A percentile compares a stretch with the other conserved stretches of the same genome.
Conservation (phyloP, 1,284 basidiomycete genomes). For the Neonothopanus nambi region DNA sequence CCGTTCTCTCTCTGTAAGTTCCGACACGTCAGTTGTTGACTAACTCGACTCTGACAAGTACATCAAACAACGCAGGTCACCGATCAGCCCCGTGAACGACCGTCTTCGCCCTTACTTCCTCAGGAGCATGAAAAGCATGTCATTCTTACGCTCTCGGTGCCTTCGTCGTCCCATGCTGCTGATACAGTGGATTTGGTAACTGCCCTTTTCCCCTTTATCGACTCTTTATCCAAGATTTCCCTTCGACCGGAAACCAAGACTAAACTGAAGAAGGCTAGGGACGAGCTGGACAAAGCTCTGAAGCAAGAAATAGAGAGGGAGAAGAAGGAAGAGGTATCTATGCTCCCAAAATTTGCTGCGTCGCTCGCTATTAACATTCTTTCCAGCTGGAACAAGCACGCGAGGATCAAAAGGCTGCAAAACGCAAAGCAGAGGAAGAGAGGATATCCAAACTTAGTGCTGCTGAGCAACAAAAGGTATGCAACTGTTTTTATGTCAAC, state of each 20-base stretch:
- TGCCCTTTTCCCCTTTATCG: constrained; percentile 73
- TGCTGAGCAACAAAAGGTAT: constrained; percentile 81
- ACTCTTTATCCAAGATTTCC: constrained; percentile 57
- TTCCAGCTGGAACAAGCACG: constrained; percentile 40
- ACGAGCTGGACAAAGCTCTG: constrained; percentile 67
- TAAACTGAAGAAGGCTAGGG: constrained; percentile 73
- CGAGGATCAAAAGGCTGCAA: constrained; percentile 71
- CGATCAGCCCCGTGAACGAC: constrained; percentile 78
- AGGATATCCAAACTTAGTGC: constrained; percentile 71
- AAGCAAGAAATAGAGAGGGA: constrained; percentile 71
- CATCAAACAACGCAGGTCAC: constrained; percentile 66
- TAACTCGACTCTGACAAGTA: constrained; percentile 7
- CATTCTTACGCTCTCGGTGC: constrained; percentile 63
- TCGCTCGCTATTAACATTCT: not conserved
- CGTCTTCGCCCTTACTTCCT: constrained; percentile 47
- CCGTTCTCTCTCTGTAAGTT: constrained; percentile 64
- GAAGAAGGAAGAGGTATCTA: constrained; percentile 63
- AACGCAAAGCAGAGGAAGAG: constrained; percentile 75
- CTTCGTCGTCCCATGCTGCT: constrained; percentile 47
- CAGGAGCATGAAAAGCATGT: constrained; percentile 67
- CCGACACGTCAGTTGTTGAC: constrained; percentile 12
- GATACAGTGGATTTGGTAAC: constrained; percentile 64
- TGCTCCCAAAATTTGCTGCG: not conserved
- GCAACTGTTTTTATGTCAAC: constrained; percentile 6
- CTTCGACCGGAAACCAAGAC: constrained; percentile 79